These are phyloP conservation scores for Calocera viscosa DNA, from an alignment of 768 basidiomycete species.

Conservation along the genomic window DNA sequence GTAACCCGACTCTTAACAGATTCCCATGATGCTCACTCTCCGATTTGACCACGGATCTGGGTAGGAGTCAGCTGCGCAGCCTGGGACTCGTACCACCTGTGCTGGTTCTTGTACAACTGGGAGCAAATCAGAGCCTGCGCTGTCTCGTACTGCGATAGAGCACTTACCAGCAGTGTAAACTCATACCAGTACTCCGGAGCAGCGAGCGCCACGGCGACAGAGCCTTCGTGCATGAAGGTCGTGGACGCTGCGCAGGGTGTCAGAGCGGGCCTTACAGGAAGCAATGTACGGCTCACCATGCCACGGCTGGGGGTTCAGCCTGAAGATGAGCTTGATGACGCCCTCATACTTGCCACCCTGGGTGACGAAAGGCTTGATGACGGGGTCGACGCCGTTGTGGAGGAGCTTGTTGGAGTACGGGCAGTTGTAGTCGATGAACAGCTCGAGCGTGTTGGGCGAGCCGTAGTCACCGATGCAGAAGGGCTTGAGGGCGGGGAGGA, in stretches of 20 bases:
- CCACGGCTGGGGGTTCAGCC: conserved; percentile 29
- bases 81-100: conserved; percentile 65
- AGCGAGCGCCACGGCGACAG: conserved; percentile 57
- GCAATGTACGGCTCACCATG: conserved; percentile 26
- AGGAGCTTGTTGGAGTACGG: conserved; percentile 35
- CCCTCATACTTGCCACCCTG: conserved; percentile 41
- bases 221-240: conserved; percentile 68
- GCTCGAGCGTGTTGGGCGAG: conserved; percentile 66
- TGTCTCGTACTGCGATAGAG: background rate
- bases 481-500: conserved; percentile 60
- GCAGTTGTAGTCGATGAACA: conserved; percentile 82
- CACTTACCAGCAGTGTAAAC: conserved; percentile 3
- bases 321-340: conserved; percentile 46
- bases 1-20: background rate
- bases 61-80: conserved; percentile 50
- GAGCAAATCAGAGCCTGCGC: background rate
- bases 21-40: conserved; percentile 19
- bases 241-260: conserved; percentile 20
- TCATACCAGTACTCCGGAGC: conserved; percentile 56
- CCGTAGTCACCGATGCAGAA: conserved; percentile 47
- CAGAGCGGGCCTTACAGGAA: background rate
- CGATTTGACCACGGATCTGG: conserved; percentile 64
- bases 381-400: conserved; percentile 39
- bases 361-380: conserved; percentile 42
- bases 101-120: conserved; percentile 68